A percentile compares a stretch with the other conserved stretches of the same genome.
Evolutionary conservation across 169 alveolate species (phyloP).

Genomic region (Theileria orientalis): DNA sequence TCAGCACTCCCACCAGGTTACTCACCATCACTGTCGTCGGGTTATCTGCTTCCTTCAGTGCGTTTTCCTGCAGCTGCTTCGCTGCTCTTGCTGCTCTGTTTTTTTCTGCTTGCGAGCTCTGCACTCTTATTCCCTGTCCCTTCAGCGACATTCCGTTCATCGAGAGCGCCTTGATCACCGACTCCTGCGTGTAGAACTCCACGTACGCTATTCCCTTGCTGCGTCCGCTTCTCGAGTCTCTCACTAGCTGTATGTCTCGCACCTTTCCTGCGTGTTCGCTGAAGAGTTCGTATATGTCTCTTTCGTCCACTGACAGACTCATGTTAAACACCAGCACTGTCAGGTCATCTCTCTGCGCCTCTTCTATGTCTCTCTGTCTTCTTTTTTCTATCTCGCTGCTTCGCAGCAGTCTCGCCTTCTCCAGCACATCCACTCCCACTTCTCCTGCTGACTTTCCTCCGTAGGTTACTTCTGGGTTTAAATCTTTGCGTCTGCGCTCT

Average conservation of each 20-base stretch:
- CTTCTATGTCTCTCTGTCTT: conserved; percentile 89
- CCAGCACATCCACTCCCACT: conserved; percentile 46
- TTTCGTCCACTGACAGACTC: conserved; percentile 91
- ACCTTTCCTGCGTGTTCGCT: conserved; percentile 94
- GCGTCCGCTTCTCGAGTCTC: conserved; percentile 93
- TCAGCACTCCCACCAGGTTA: conserved; percentile 87
- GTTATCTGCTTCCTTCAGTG: conserved; percentile 84
- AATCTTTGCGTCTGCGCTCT: conserved; percentile 1
- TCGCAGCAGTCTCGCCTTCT: conserved; percentile 66
- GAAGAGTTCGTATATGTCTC: conserved; percentile 92
- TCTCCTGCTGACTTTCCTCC: conserved; percentile 30
- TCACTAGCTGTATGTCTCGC: conserved; percentile 93
- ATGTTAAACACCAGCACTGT: conserved; percentile 93
- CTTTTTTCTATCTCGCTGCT: conserved; percentile 74
- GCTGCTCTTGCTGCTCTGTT: conserved; percentile 97
- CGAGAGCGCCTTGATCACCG: conserved; percentile 92
- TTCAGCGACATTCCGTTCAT: conserved; percentile 87
- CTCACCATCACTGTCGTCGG: conserved; percentile 89
- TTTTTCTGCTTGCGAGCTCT: conserved; percentile 97
- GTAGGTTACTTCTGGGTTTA: conserved; percentile 11
- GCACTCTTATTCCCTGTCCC: conserved; percentile 89
- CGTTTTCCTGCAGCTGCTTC: conserved; percentile 77
- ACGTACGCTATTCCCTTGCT: conserved; percentile 97
- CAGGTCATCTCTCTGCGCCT: conserved; percentile 95
- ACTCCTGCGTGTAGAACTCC: conserved; percentile 94